phyloP scores from a whole-genome alignment of 1,284 basidiomycete species.

The Amylostereum areolatum region DNA sequence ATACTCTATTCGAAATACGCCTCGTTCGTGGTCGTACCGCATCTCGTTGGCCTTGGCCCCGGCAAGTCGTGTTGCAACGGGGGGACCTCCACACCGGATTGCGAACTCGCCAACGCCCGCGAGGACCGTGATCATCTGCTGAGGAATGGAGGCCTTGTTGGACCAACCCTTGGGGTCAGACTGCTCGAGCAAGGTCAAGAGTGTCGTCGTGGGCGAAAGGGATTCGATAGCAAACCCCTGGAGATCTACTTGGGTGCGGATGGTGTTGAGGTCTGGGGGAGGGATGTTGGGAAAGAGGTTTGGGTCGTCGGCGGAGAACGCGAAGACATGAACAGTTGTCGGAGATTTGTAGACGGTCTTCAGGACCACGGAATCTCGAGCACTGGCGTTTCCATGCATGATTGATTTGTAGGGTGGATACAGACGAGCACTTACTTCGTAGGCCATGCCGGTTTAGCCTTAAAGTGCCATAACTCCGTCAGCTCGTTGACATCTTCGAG shows the following conservation, averaged over 20 bases:
- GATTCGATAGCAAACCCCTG: slow-evolving; percentile 98
- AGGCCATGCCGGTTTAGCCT: slow-evolving; percentile 87
- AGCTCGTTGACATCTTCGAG: slow-evolving; percentile 91
- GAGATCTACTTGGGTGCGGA: slow-evolving; percentile 91
- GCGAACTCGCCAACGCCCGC: slow-evolving; percentile 92
- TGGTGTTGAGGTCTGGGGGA: slow-evolving; percentile 65
- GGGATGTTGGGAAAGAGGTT: slow-evolving; percentile 82
- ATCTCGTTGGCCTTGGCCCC: slow-evolving; percentile 74
- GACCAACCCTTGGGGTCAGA: slow-evolving; percentile 98
- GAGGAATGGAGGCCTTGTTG: slow-evolving; percentile 89
- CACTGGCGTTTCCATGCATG: slow-evolving; percentile 38
- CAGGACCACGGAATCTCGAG: slow-evolving; percentile 85
- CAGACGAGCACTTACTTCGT: slow-evolving; percentile 59
- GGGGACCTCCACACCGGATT: slow-evolving; percentile 93
- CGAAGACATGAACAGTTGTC: slow-evolving; percentile 91
- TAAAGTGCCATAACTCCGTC: slow-evolving; percentile 89
- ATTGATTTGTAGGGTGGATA: slow-evolving; percentile 3
- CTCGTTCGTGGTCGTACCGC: slow-evolving; percentile 86
- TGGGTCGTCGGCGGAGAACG: slow-evolving; percentile 89
- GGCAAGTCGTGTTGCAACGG: slow-evolving; percentile 77
- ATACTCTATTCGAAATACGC: slow-evolving; percentile 82
- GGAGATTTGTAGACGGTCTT: slow-evolving; percentile 98
- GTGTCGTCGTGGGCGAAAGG: slow-evolving; percentile 91
- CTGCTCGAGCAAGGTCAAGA: slow-evolving; percentile 93
- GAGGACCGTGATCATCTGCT: slow-evolving; percentile 82